These are phyloP conservation scores for Chaetomiaceae sp. DNA, from an alignment of 2,329 filamentous ascomycete species.

Conservation along the genomic window DNA sequence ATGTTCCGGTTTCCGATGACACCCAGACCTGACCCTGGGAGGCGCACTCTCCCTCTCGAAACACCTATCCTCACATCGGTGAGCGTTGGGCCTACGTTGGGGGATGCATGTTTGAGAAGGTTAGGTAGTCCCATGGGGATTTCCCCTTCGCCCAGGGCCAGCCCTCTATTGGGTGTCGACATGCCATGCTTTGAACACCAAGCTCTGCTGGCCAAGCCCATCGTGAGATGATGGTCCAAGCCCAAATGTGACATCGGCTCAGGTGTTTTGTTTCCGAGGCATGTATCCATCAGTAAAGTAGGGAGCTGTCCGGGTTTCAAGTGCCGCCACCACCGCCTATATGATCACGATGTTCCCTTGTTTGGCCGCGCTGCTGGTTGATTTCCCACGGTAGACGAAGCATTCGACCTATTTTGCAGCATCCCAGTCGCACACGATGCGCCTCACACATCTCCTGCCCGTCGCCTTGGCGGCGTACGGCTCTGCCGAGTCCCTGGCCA, in stretches of 20 bases:
- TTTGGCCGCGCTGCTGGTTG: not conserved
- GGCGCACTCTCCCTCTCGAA: not conserved
- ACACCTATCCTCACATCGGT: no score
- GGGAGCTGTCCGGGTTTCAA: not conserved
- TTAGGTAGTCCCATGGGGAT: no score
- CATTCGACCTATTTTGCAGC: not conserved
- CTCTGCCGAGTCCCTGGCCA: constrained; percentile 22
- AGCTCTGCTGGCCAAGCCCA: not conserved
- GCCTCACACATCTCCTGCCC: constrained; percentile 20
- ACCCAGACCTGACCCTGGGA: not conserved
- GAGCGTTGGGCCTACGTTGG: no score
- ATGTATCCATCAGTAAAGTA: no score
- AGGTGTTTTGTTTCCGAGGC: not conserved
- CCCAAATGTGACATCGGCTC: no score
- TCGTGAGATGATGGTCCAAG: not conserved
- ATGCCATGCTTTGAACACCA: not conserved
- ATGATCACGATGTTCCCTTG: not conserved
- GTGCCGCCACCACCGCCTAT: not conserved
- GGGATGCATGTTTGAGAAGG: no score
- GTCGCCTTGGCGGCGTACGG: constrained; percentile 21
- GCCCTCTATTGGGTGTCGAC: no score
- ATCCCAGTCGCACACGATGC: constrained; percentile 18
- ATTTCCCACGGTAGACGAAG: not conserved
- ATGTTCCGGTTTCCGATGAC: constrained; percentile 5
- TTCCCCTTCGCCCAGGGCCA: no score